These are phyloP conservation scores for Talaromyces rugulosus DNA, from an alignment of 2,329 filamentous ascomycete genomes.

Conservation along the genomic window DNA sequence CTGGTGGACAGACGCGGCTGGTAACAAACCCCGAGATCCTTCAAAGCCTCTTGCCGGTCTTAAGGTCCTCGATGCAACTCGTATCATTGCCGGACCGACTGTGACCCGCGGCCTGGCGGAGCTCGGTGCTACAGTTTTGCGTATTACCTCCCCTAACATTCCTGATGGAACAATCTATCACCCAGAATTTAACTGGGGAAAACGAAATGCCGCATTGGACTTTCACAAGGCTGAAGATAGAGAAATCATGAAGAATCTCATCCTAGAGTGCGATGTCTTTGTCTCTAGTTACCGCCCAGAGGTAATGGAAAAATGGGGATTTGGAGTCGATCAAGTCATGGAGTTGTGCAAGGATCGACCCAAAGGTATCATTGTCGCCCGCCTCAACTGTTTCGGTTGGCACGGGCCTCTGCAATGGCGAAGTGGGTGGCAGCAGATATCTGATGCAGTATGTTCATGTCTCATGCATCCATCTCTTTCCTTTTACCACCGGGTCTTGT, in stretches of 20 bases:
- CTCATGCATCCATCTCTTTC: background rate
- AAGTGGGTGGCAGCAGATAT: constrained; percentile 8
- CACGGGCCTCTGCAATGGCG: background rate
- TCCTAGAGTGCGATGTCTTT: constrained; percentile 3
- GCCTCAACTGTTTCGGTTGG: constrained; percentile 4
- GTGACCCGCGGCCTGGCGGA: constrained; percentile 42
- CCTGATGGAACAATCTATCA: constrained; percentile 5
- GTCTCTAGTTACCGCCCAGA: constrained; percentile 2
- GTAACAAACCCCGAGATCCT: constrained; percentile 16
- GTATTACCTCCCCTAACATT: constrained; percentile 5
- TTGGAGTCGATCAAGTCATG: constrained; percentile 4
- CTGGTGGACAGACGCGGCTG: constrained; percentile 42
- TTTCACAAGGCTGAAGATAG: constrained; percentile 2
- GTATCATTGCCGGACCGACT: constrained; percentile 48
- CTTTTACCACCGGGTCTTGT: background rate
- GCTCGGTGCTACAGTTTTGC: constrained; percentile 35
- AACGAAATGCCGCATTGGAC: constrained; percentile 2
- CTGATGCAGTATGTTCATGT: constrained; percentile 1
- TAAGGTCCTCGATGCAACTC: constrained; percentile 46
- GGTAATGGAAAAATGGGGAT: constrained; percentile 4
- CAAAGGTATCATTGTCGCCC: constrained; percentile 3
- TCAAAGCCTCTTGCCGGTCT: constrained; percentile 44
- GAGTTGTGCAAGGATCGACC: constrained; percentile 1
- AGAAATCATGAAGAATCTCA: background rate
- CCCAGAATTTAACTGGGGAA: constrained; percentile 8